phyloP scores from a whole-genome alignment of 2,329 filamentous ascomycete species.

The Calonectria ilicicola region DNA sequence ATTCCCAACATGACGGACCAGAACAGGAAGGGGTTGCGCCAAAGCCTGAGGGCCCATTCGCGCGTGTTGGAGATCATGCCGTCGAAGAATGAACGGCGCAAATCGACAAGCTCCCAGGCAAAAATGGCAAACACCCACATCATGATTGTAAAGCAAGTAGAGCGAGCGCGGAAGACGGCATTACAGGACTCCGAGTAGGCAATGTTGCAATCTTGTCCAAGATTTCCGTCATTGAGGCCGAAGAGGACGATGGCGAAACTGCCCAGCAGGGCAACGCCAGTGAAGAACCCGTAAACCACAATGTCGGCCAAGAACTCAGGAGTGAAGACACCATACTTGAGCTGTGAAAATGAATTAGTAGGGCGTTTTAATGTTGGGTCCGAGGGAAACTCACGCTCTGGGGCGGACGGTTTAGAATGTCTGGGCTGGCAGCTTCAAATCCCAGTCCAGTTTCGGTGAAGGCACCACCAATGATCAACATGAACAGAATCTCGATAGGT shows the following conservation, averaged over 20 bases:
- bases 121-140: conserved; percentile 78
- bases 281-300: conserved; percentile 72
- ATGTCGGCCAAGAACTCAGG: conserved; percentile 73
- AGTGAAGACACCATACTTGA: conserved; percentile 70
- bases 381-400: conserved; percentile 21
- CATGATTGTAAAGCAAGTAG: conserved; percentile 74
- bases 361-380: neutral
- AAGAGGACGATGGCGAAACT: conserved; percentile 70
- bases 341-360: conserved; percentile 28
- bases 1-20: conserved; percentile 64
- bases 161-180: conserved; percentile 73
- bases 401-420: conserved; percentile 75
- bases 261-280: conserved; percentile 68
- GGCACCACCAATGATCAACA: conserved; percentile 79
- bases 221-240: conserved; percentile 57
- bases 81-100: conserved; percentile 75
- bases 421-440: conserved; percentile 74
- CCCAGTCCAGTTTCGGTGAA: conserved; percentile 80
- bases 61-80: conserved; percentile 65
- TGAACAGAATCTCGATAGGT: conserved; percentile 79
- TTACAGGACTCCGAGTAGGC: conserved; percentile 63
- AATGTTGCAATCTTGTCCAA: conserved; percentile 69
- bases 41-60: conserved; percentile 66
- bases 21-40: conserved; percentile 66
- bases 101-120: conserved; percentile 76